Evolutionary conservation across 345 rosid species (phyloP).

Genomic region (Citrus mangshanensis): DNA sequence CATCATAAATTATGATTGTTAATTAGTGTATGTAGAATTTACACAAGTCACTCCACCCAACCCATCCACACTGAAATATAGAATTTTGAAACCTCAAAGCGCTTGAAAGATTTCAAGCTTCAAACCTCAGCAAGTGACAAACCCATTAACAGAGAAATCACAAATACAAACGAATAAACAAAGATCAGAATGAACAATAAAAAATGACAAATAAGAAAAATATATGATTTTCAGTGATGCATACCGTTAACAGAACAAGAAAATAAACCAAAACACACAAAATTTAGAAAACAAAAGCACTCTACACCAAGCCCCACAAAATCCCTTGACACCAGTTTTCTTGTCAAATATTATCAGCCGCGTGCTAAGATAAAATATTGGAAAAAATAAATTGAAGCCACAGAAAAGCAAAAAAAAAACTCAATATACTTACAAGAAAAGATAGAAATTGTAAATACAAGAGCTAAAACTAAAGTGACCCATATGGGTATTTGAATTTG

Average conservation of each 20-base stretch:
- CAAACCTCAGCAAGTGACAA: slow-evolving; percentile 4
- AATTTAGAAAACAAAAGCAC: neutral
- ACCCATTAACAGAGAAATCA: slow-evolving; percentile 10
- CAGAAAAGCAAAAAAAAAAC: no score
- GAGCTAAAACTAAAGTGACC: slow-evolving; percentile 12
- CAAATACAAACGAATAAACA: neutral
- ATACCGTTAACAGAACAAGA: neutral
- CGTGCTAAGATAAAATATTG: slow-evolving; percentile 2
- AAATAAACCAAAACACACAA: slow-evolving; percentile 6
- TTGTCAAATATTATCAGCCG: neutral
- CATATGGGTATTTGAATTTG: neutral
- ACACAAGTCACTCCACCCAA: neutral
- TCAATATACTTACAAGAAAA: neutral
- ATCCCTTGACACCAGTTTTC: slow-evolving; percentile 9
- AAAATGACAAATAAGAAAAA: no score
- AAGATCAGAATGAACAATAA: neutral
- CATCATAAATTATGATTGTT: neutral
- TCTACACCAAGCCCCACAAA: slow-evolving; percentile 1
- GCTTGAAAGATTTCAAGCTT: neutral
- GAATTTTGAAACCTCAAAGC: neutral
- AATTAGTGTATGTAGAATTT: neutral
- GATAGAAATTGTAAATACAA: neutral
- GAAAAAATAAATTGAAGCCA: neutral
- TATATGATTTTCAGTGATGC: neutral
- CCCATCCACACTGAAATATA: neutral